Percentiles rank a stretch among this genome's conserved stretches.
These are phyloP conservation scores for Tuber calosporum DNA, from an alignment of 495 filamentous ascomycete species.

Conservation along the genomic window DNA sequence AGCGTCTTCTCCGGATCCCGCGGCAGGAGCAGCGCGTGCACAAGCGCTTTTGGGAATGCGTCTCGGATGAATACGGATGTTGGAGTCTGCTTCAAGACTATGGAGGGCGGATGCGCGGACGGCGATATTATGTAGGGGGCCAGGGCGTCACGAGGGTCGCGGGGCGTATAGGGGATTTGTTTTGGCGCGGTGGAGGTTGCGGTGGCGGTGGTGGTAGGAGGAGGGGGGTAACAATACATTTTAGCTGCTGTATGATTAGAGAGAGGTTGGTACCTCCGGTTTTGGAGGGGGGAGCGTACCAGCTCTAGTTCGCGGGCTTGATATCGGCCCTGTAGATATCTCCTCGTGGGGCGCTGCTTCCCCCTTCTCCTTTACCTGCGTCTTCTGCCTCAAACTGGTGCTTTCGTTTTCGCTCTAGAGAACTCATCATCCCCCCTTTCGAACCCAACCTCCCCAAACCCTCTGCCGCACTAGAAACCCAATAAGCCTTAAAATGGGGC, in stretches of 20 bases:
- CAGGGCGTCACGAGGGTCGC: neutral
- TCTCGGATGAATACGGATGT: constrained; percentile 74
- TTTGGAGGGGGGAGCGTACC: neutral
- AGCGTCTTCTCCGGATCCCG: constrained; percentile 56
- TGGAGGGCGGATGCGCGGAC: neutral
- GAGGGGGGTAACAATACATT: neutral
- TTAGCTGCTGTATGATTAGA: neutral
- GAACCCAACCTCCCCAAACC: neutral
- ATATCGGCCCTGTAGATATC: neutral
- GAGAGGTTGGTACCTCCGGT: neutral
- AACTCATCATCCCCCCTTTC: neutral
- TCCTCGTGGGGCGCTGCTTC: neutral
- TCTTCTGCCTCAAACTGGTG: neutral
- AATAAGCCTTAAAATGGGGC: neutral
- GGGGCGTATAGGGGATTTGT: neutral
- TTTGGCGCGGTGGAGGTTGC: neutral
- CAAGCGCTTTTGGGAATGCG: constrained; percentile 70
- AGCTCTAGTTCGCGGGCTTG: neutral
- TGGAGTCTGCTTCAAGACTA: neutral
- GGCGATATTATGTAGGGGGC: constrained; percentile 2
- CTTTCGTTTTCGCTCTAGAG: neutral
- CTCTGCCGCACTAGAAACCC: neutral
- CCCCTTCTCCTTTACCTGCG: neutral
- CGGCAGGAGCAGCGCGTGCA: constrained; percentile 83
- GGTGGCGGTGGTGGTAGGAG: neutral